These are phyloP conservation scores for Warburgia ugandensis DNA, from an alignment of 164 flowering plant species.

Conservation along the genomic window DNA sequence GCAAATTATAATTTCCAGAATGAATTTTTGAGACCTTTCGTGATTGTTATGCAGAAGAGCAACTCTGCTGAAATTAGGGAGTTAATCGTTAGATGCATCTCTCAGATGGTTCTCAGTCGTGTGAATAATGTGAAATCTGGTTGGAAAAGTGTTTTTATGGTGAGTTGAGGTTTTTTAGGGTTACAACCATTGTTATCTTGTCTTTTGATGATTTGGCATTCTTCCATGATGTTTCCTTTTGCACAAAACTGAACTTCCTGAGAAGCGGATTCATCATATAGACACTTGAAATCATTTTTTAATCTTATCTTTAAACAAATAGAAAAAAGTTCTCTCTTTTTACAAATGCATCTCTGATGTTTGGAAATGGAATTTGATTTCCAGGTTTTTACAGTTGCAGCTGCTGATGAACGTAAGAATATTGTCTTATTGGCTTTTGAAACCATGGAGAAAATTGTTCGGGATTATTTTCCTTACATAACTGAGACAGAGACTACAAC, in stretches of 20 bases:
- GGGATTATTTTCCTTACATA: slow-evolving; percentile 91
- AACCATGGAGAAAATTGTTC: slow-evolving; percentile 96
- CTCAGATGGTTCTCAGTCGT: slow-evolving; percentile 99
- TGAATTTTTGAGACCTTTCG: slow-evolving; percentile 95
- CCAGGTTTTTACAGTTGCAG: slow-evolving; percentile 94
- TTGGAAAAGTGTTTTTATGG: slow-evolving; percentile 99
- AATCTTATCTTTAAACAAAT: too few relatives aligned
- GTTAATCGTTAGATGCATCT: slow-evolving; percentile 88
- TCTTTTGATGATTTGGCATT: background rate
- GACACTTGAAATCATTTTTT: too few relatives aligned
- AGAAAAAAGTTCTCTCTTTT: too few relatives aligned
- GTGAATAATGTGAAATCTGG: slow-evolving; percentile 97
- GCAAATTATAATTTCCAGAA: slow-evolving; percentile 97
- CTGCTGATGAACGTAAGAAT: slow-evolving; percentile 94
- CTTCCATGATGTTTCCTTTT: too few relatives aligned
- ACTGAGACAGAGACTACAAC: slow-evolving; percentile 93
- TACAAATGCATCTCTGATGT: too few relatives aligned
- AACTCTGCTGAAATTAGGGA: slow-evolving; percentile 85
- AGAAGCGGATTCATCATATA: too few relatives aligned
- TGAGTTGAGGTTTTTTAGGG: slow-evolving; percentile 27
- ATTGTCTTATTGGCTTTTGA: slow-evolving; percentile 90
- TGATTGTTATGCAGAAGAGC: slow-evolving; percentile 95
- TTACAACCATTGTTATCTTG: background rate
- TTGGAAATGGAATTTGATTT: background rate
- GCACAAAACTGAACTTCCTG: too few relatives aligned